phyloP scores from a whole-genome alignment of 768 basidiomycete genomes.

The Nidularia sp. region DNA sequence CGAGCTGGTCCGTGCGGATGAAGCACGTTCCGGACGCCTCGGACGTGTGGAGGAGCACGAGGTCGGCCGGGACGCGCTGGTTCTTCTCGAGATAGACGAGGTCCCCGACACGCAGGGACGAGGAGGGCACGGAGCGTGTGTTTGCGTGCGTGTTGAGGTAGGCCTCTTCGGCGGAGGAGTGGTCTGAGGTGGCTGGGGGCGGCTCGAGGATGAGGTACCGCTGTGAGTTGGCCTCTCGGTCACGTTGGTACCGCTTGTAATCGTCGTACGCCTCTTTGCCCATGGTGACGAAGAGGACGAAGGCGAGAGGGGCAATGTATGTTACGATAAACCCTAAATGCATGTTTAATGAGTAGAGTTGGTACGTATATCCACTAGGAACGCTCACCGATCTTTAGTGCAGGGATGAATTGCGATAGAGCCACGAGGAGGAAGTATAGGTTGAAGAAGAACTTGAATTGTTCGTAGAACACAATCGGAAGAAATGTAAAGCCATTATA shows the following conservation, averaged over 20 bases:
- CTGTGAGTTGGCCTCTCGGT: conserved; percentile 92
- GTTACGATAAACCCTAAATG: conserved; percentile 85
- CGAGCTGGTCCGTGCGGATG: conserved; percentile 95
- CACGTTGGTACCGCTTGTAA: conserved; percentile 89
- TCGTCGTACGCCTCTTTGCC: conserved; percentile 99
- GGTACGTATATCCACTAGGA: background rate
- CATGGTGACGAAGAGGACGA: conserved; percentile 93
- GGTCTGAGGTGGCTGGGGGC: conserved; percentile 24
- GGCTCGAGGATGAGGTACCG: conserved; percentile 82
- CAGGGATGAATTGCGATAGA: conserved; percentile 91
- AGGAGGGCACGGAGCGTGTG: conserved; percentile 82
- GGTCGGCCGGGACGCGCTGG: conserved; percentile 92
- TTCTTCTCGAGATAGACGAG: conserved; percentile 93
- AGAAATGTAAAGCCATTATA: conserved; percentile 97
- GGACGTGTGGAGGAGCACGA: conserved; percentile 83
- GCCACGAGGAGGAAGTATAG: conserved; percentile 97
- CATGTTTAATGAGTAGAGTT: background rate
- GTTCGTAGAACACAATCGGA: conserved; percentile 95
- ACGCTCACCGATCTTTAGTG: conserved; percentile 85
- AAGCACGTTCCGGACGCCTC: conserved; percentile 94
- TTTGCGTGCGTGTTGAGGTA: conserved; percentile 44
- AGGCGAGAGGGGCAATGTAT: conserved; percentile 93
- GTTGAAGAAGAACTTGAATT: conserved; percentile 99
- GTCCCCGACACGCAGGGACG: conserved; percentile 86
- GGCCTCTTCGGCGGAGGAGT: conserved; percentile 32